These are phyloP conservation scores for Simplicillium aogashimaense DNA, from an alignment of 2,329 filamentous ascomycete genomes.

Conservation along the genomic window DNA sequence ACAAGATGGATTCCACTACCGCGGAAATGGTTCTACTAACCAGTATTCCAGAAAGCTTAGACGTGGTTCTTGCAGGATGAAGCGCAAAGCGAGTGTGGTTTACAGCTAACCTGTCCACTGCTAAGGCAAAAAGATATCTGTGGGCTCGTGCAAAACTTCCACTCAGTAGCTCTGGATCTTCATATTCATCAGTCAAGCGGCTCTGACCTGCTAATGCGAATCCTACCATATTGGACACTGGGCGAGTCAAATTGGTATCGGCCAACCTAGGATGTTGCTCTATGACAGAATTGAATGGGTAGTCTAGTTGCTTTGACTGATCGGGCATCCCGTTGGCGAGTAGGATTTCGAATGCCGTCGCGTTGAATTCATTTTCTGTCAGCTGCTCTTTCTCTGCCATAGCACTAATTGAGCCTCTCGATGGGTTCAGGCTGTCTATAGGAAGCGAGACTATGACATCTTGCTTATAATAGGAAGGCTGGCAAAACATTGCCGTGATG, in stretches of 20 bases:
- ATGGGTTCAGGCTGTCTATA: constrained; percentile 2
- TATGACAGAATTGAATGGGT: constrained; percentile 11
- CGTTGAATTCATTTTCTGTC: constrained; percentile 18
- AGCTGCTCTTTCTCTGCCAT: constrained; percentile 9
- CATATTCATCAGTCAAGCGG: constrained; percentile 1
- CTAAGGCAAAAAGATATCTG: constrained; percentile 19
- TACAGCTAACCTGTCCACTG: constrained; percentile 8
- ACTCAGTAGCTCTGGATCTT: constrained; percentile 1
- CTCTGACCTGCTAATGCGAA: constrained; percentile 17
- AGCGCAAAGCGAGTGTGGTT: constrained; percentile 8
- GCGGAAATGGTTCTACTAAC: constrained; percentile 21
- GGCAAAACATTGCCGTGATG: constrained; percentile 30
- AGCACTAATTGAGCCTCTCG: constrained; percentile 2
- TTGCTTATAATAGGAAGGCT: constrained; percentile 34
- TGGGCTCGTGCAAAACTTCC: constrained; percentile 15
- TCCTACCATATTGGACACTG: constrained; percentile 21
- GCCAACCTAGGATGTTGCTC: constrained; percentile 15
- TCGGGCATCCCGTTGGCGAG: constrained; percentile 16
- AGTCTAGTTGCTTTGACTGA: constrained; percentile 9
- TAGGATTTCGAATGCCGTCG: constrained; percentile 21
- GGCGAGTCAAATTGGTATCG: constrained; percentile 5
- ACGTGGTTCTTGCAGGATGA: constrained; percentile 5
- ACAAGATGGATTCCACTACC: constrained; percentile 17
- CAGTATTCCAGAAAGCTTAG: constrained; percentile 16
- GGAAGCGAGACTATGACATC: constrained; percentile 26